Evolutionary conservation across 441 rosid genomes (phyloP), one percentile per base, ranked within the genome.

Genomic region (Populus trichocarpa): DNA sequence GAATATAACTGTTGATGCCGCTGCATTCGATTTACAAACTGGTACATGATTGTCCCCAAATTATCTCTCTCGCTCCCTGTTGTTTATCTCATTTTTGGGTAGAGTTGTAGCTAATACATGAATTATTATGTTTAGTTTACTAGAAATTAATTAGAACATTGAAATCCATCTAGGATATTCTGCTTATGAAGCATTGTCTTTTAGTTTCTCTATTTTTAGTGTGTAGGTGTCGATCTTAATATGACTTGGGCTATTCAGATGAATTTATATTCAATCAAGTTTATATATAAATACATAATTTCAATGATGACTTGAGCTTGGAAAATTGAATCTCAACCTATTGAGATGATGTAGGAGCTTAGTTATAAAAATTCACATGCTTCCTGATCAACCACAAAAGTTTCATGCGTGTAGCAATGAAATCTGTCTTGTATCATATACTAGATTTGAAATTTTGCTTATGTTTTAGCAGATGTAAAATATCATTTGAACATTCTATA

Each of bases 21-120:
- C 36, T 25, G 28, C 61, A 8, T 59, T 66, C 13, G 61, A 69
- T 76, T 76, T 61, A 36, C 61, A 36, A 59, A 59, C 26, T 2
- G 74, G 74, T 70, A 77, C 59, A 20, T 76, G 22, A 35, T 69
- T 68, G 9, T 0, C 67, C 16, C 23, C 78, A 28, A 68, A 13
- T 16, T 74, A 5, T 67, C 74, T 50, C 42, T 9, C 13, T 40
- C 50, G 1, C 50, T 40, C 50, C 3, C 50, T 40, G 46, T 11
- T 40, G 46, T 11, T 46, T 46, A 14, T 46, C 18, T 4, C 57
- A 14, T 73, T 8, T 16, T 16, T 73, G 69, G 59, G 8, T 46
- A 14, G 18, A 46, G 57, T 46, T 46, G 57, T 14, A 4, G 20
- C 57, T 12, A 5, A 46, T 46, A 46, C 3, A 28, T 22, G 36